These are phyloP conservation scores for Amanita inopinata DNA, from an alignment of 768 basidiomycete species.

Conservation along the genomic window DNA sequence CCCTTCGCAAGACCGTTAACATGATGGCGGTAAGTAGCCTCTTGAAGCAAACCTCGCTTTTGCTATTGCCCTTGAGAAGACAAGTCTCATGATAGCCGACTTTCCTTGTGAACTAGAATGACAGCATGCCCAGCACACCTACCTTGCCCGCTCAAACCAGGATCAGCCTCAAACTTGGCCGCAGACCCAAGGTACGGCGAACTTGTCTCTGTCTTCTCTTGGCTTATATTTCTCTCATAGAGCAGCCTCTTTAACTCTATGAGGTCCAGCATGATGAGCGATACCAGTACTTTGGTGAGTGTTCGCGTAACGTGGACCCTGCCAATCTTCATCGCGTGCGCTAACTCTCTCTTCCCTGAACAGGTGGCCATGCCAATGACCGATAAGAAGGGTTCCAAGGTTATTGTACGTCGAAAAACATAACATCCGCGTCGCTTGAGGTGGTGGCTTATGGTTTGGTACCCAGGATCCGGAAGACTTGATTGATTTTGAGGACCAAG, in stretches of 20 bases:
- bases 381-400: not conserved
- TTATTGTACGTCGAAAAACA: not conserved
- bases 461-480: too few species aligned
- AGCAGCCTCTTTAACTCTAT: not conserved
- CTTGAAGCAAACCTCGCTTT: not conserved
- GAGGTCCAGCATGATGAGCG: not conserved
- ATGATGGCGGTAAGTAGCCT: not conserved
- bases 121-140: too few species aligned
- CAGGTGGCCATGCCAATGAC: not conserved
- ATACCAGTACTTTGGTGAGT: constrained; percentile 3
- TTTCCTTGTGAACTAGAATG: not conserved
- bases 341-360: not conserved
- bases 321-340: too few species aligned
- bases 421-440: too few species aligned
- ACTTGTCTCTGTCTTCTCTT: not conserved
- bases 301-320: too few species aligned
- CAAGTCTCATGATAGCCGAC: not conserved
- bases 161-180: not conserved
- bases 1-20: not conserved
- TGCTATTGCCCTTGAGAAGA: too few species aligned
- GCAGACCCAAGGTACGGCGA: constrained; percentile 1
- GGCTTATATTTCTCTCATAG: not conserved
- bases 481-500: constrained; percentile 4
- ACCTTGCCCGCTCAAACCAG: not conserved
- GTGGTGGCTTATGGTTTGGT: too few species aligned